These are phyloP conservation scores for Pyrenopolyporus hunteri DNA, from an alignment of 495 filamentous ascomycete genomes.

Conservation along the genomic window DNA sequence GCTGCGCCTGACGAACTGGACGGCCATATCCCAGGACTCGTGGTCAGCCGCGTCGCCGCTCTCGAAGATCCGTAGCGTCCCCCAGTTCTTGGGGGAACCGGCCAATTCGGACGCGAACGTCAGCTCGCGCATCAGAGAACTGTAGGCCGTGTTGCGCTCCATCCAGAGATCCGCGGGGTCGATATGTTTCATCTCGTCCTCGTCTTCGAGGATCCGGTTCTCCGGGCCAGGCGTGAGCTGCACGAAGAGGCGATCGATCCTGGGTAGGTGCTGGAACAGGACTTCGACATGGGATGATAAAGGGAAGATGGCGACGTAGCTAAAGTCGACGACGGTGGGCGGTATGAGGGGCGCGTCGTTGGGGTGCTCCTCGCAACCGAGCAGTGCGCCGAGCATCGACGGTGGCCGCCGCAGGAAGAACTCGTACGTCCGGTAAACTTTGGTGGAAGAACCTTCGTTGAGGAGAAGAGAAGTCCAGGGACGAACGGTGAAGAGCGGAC, in stretches of 20 bases:
- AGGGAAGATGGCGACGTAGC: conserved; percentile 57
- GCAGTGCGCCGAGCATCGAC: conserved; percentile 47
- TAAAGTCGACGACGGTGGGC: conserved; percentile 47
- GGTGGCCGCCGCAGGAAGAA: conserved; percentile 48
- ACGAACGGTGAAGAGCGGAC: conserved; percentile 46
- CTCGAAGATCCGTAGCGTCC: conserved; percentile 48
- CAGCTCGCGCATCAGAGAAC: conserved; percentile 47
- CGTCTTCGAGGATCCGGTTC: conserved; percentile 44
- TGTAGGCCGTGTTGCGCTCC: conserved; percentile 53
- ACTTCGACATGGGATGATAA: conserved; percentile 45
- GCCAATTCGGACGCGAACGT: conserved; percentile 1
- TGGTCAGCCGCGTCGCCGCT: conserved; percentile 50
- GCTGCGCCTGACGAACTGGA: conserved; percentile 44
- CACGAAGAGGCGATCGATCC: conserved; percentile 50
- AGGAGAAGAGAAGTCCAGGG: conserved; percentile 51
- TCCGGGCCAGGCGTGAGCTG: conserved; percentile 50
- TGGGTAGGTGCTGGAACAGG: conserved; percentile 45
- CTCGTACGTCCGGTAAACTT: conserved; percentile 47
- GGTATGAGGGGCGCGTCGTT: conserved; percentile 43
- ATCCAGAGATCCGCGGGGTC: conserved; percentile 52
- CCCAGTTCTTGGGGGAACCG: conserved; percentile 41
- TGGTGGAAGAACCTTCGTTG: conserved; percentile 51
- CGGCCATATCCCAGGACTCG: conserved; percentile 54
- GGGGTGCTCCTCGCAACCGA: conserved; percentile 44
- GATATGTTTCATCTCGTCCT: conserved; percentile 46